phyloP scores from a whole-genome alignment of 164 flowering plant species.

The Nelumbo lutea region DNA sequence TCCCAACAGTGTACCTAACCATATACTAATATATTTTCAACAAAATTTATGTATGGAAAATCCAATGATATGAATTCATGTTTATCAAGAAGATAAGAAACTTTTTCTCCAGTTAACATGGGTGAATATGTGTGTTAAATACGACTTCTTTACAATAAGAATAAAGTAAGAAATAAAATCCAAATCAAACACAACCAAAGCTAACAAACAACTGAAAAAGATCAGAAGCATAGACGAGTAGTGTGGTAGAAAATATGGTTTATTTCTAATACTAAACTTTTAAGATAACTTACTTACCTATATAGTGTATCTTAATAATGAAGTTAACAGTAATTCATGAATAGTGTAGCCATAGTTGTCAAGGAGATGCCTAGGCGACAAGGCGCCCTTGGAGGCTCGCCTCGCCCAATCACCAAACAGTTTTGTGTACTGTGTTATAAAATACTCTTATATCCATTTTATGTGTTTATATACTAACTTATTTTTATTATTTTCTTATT shows the following conservation, averaged over 20 bases:
- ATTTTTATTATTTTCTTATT: too few relatives aligned
- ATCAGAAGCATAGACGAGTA: not conserved
- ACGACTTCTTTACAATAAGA: not conserved
- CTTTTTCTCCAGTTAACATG: not conserved
- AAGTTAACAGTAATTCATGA: too few relatives aligned
- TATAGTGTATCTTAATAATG: too few relatives aligned
- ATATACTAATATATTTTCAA: slow-evolving; percentile 5
- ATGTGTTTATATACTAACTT: too few relatives aligned
- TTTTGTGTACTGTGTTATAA: too few relatives aligned
- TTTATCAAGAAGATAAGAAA: not conserved
- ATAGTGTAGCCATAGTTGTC: too few relatives aligned
- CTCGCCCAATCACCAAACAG: too few relatives aligned
- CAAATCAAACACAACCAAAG: not conserved
- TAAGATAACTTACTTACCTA: too few relatives aligned
- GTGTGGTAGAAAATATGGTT: not conserved
- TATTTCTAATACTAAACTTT: too few relatives aligned
- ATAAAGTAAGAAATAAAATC: not conserved
- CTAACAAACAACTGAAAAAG: not conserved
- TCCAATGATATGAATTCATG: not conserved
- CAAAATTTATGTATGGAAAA: not conserved
- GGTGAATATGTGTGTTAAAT: not conserved
- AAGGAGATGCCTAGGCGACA: too few relatives aligned
- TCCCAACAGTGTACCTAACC: slow-evolving; percentile 92
- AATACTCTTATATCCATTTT: too few relatives aligned
- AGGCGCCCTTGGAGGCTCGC: too few relatives aligned